Percentiles rank a stretch among this genome's conserved stretches.
Evolutionary conservation across 108 stramenopile species (phyloP).

Genomic region (Pseudonitzschia delicatissima): DNA sequence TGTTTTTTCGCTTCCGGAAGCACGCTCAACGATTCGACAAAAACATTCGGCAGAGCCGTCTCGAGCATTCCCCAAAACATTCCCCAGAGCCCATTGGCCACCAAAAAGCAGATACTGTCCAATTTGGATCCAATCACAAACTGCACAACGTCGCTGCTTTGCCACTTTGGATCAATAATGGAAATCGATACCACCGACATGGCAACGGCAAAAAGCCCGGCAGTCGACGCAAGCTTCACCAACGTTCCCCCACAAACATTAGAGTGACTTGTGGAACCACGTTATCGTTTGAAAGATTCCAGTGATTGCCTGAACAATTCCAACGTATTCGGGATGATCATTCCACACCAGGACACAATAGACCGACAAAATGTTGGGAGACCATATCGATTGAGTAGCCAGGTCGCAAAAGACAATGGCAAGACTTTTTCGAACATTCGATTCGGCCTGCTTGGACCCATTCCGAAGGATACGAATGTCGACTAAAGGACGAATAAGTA

Average conservation of each 20-base stretch:
- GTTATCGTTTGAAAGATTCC: conserved; percentile 19
- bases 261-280: background rate
- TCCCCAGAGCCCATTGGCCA: conserved; percentile 8
- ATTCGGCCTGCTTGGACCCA: background rate
- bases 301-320: conserved; percentile 15
- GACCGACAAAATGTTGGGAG: conserved; percentile 16
- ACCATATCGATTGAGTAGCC: conserved; percentile 21
- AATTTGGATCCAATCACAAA: background rate
- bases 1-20: background rate
- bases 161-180: too few species aligned
- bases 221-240: conserved; percentile 4
- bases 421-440: conserved; percentile 17
- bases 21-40: background rate
- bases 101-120: too few species aligned
- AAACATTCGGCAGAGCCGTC: background rate
- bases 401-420: conserved; percentile 19
- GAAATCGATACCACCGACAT: conserved; percentile 4
- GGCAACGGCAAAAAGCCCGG: conserved; percentile 1
- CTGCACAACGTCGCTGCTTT: too few species aligned
- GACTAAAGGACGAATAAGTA: too few species aligned
- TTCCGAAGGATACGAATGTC: background rate
- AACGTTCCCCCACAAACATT: background rate
- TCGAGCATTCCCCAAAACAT: conserved; percentile 2
- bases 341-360: conserved; percentile 15
- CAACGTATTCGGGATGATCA: conserved; percentile 13